Evolutionary conservation across 306 rosid species (phyloP).

Genomic region (Vigna mungo): DNA sequence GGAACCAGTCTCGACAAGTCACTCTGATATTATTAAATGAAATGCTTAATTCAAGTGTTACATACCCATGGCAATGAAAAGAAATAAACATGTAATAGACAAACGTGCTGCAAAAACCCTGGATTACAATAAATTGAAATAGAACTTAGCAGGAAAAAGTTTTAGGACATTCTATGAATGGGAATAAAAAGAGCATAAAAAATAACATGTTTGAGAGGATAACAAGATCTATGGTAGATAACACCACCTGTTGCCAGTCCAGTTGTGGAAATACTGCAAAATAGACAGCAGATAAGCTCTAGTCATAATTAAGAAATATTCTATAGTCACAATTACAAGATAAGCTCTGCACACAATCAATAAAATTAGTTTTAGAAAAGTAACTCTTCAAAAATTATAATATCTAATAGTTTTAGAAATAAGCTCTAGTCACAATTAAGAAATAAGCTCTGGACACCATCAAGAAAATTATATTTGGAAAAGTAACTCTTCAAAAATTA

Average conservation of each 20-base stretch:
- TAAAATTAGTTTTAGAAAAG: constrained; percentile 33
- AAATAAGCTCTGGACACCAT: neutral
- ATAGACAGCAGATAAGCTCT: constrained; percentile 39
- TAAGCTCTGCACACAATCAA: neutral
- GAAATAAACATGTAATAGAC: constrained; percentile 26
- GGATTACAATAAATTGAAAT: constrained; percentile 32
- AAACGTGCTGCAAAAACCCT: constrained; percentile 15
- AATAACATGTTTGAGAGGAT: constrained; percentile 34
- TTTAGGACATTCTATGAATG: constrained; percentile 26
- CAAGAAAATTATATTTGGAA: constrained; percentile 24
- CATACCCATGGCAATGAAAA: constrained; percentile 2
- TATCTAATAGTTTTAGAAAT: constrained; percentile 36
- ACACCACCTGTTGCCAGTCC: constrained; percentile 98
- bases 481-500: constrained; percentile 31
- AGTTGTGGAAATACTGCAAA: constrained; percentile 98
- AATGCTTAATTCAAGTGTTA: constrained; percentile 41
- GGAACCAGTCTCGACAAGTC: constrained; percentile 99
- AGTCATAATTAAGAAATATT: constrained; percentile 33
- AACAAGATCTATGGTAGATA: constrained; percentile 18
- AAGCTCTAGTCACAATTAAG: constrained; percentile 37
- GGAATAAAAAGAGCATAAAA: constrained; percentile 29
- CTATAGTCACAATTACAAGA: constrained; percentile 36
- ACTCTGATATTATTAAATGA: constrained; percentile 69
- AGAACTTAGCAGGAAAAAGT: neutral
- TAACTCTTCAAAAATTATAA: constrained; percentile 28